Percentiles rank a stretch among this genome's conserved stretches.
Evolutionary conservation across 139 green algal species (phyloP).

Genomic region (Micractinium conductrix): DNA sequence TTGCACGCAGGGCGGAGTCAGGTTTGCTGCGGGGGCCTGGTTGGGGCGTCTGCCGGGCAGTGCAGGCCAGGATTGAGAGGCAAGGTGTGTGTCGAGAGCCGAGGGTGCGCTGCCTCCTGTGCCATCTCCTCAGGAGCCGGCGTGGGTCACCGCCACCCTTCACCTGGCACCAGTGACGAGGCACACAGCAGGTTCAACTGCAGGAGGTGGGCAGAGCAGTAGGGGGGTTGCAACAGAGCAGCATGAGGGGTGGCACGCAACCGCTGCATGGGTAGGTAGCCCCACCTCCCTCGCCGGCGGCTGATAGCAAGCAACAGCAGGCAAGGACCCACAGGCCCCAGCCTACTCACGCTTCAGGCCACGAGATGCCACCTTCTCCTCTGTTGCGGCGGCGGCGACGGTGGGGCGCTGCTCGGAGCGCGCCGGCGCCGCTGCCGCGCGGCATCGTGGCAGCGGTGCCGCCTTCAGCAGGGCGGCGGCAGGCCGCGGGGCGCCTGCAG

Average conservation of each 20-base stretch:
- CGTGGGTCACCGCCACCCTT: no score
- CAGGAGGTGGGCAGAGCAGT: background rate
- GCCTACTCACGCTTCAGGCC: background rate
- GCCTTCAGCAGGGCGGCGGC: background rate
- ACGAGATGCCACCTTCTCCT: background rate
- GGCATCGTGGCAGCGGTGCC: background rate
- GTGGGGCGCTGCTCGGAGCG: background rate
- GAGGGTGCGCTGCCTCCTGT: no score
- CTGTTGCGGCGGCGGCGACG: background rate
- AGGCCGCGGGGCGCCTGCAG: no score
- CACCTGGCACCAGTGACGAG: conserved; percentile 94
- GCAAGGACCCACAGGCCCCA: background rate
- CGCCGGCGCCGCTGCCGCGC: background rate
- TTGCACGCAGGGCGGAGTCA: no score
- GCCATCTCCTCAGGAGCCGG: no score
- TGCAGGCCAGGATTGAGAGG: no score
- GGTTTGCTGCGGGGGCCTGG: no score
- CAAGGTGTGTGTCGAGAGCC: no score
- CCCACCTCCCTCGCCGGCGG: no score
- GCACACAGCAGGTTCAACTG: conserved; percentile 59
- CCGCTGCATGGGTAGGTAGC: background rate
- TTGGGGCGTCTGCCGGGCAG: no score
- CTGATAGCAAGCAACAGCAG: background rate
- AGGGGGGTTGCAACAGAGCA: background rate
- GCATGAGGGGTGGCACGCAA: background rate